A percentile compares a stretch with the other conserved stretches of the same genome.
Conservation (phyloP, 345 rosid genomes). For the Salix brachista region DNA sequence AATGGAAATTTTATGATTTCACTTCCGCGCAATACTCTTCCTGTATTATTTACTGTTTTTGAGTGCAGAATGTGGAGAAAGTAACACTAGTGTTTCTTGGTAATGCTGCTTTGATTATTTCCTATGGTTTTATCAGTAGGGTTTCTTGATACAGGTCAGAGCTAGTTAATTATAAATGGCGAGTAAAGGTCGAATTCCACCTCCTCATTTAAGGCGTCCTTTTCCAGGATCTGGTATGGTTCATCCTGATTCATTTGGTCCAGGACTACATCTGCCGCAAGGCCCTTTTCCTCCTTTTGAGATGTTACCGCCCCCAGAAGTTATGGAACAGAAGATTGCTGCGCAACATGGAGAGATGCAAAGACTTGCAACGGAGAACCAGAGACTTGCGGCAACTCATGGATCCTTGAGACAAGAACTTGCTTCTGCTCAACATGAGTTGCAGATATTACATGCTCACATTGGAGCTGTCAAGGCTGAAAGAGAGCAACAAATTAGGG, state of each 20-base stretch:
- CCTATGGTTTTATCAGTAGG: neutral
- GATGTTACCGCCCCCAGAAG: constrained; percentile 74
- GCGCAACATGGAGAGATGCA: constrained; percentile 84
- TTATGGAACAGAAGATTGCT: constrained; percentile 85
- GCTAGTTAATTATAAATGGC: constrained; percentile 41
- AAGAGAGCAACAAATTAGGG: constrained; percentile 74
- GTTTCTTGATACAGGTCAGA: neutral
- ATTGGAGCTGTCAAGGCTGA: constrained; percentile 66
- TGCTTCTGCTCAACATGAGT: constrained; percentile 86
- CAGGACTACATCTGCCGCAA: constrained; percentile 42
- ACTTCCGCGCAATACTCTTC: too few relatives aligned
- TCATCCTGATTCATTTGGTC: constrained; percentile 55
- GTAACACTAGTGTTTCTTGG: too few relatives aligned
- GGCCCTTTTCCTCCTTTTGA: constrained; percentile 55
- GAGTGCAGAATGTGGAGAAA: too few relatives aligned
- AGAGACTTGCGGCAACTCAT: constrained; percentile 77
- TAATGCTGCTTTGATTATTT: neutral
- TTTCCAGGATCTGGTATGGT: constrained; percentile 54
- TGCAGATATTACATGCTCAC: constrained; percentile 73
- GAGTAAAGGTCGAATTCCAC: constrained; percentile 78
- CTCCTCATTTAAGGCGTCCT: constrained; percentile 63
- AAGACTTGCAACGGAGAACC: constrained; percentile 82
- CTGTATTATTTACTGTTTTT: too few relatives aligned
- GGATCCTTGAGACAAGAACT: constrained; percentile 76
- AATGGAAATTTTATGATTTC: too few relatives aligned